These are phyloP conservation scores for Cicer chorassanicum DNA, from an alignment of 306 rosid species.

Conservation along the genomic window DNA sequence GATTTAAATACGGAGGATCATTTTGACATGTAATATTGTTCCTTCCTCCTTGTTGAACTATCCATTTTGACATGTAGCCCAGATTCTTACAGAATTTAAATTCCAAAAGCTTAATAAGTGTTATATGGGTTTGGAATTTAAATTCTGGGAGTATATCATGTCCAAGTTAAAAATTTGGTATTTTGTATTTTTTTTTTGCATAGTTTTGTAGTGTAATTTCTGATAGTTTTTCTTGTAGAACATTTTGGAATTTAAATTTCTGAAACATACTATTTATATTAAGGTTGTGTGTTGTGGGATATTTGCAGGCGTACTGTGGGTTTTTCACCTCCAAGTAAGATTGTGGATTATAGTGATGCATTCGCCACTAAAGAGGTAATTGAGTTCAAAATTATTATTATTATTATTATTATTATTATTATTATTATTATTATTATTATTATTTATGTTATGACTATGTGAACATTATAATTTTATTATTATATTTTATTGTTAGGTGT, in stretches of 20 bases:
- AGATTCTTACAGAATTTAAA: too few species aligned
- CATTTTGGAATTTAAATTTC: background rate
- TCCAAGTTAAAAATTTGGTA: background rate
- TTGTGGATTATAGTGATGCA: conserved; percentile 29
- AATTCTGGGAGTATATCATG: background rate
- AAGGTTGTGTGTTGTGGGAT: background rate
- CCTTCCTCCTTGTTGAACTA: background rate
- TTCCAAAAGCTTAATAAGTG: background rate
- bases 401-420: too few species aligned
- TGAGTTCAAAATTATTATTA: background rate
- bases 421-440: background rate
- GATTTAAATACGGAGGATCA: background rate
- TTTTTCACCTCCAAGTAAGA: conserved; percentile 12
- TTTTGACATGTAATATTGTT: background rate
- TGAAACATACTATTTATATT: background rate
- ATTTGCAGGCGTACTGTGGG: background rate
- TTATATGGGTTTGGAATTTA: background rate
- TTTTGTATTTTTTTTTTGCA: background rate
- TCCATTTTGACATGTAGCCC: too few species aligned
- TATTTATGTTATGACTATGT: background rate
- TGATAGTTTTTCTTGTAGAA: background rate
- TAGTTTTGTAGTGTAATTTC: background rate
- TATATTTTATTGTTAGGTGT: background rate
- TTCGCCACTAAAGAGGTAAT: conserved; percentile 33
- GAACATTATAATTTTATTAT: background rate